Percentiles rank a stretch among this genome's conserved stretches.
These are phyloP conservation scores for Helianthus tuberosus DNA, from an alignment of 129 eudicot species.

Conservation along the genomic window DNA sequence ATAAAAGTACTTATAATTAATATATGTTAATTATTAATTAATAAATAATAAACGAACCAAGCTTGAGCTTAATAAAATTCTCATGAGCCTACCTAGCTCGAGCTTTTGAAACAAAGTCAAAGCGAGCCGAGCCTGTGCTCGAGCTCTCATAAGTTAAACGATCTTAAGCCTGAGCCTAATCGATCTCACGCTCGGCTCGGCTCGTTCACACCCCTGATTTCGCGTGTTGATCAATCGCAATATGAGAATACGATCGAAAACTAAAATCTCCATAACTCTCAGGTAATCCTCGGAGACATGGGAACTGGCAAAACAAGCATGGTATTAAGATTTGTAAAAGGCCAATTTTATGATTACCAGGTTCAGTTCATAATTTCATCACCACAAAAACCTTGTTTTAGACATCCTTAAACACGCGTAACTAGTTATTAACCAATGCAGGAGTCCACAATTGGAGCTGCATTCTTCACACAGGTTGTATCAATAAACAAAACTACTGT, in stretches of 20 bases:
- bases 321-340: conserved; percentile 56
- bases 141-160: too few relatives aligned
- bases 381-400: neutral
- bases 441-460: conserved; percentile 72
- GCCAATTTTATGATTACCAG: conserved; percentile 59
- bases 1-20: too few relatives aligned
- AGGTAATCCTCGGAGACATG: conserved; percentile 67
- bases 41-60: too few relatives aligned
- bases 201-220: too few relatives aligned
- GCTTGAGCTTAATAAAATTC: too few relatives aligned
- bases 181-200: too few relatives aligned
- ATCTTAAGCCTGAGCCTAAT: too few relatives aligned
- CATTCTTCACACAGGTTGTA: conserved; percentile 59
- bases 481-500: conserved; percentile 41
- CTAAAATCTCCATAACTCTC: neutral
- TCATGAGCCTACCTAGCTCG: too few relatives aligned
- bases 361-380: conserved; percentile 24
- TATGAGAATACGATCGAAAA: neutral
- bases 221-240: too few relatives aligned
- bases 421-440: conserved; percentile 13
- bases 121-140: too few relatives aligned
- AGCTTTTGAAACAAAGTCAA: too few relatives aligned
- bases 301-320: conserved; percentile 70
- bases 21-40: too few relatives aligned
- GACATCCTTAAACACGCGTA: neutral